Evolutionary conservation across 1,284 basidiomycete species (phyloP).

Genomic region (Austroboletus olivaceoglutinosus): DNA sequence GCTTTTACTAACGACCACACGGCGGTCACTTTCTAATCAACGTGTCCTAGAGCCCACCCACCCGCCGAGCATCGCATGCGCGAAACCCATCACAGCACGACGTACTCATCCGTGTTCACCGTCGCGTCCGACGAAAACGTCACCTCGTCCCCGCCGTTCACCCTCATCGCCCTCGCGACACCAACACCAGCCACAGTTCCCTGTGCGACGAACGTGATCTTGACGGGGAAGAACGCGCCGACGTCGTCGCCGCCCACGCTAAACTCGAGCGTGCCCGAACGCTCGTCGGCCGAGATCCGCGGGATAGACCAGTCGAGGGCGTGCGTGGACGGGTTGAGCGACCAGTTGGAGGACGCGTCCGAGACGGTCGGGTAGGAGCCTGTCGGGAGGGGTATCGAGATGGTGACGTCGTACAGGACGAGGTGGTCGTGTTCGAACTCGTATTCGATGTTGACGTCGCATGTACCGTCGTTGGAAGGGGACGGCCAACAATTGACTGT

Average conservation of each 20-base stretch:
- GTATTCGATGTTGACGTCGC: constrained; percentile 95
- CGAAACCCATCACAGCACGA: constrained; percentile 41
- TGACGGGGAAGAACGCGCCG: constrained; percentile 91
- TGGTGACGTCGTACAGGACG: constrained; percentile 79
- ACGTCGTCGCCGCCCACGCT: constrained; percentile 80
- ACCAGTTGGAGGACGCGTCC: constrained; percentile 70
- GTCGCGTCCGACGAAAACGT: constrained; percentile 79
- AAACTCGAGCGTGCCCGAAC: constrained; percentile 86
- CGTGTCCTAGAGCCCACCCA: neutral
- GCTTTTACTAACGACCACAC: neutral
- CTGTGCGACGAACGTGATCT: constrained; percentile 76
- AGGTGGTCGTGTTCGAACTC: constrained; percentile 87
- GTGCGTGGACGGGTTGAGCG: constrained; percentile 74
- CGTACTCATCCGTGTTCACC: constrained; percentile 70
- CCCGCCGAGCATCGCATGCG: neutral
- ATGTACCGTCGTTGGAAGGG: constrained; percentile 84
- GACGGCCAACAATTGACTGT: constrained; percentile 96
- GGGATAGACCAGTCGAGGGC: constrained; percentile 84
- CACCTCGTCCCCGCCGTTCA: constrained; percentile 54
- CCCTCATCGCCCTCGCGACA: constrained; percentile 55
- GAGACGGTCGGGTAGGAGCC: constrained; percentile 87
- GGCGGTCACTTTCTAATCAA: neutral
- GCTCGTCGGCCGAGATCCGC: constrained; percentile 54
- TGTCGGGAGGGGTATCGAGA: constrained; percentile 87
- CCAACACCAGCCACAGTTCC: constrained; percentile 75